Base-by-base conservation (phyloP, 73 alveolate genomes). In the Symbiodinium natans region DNA sequence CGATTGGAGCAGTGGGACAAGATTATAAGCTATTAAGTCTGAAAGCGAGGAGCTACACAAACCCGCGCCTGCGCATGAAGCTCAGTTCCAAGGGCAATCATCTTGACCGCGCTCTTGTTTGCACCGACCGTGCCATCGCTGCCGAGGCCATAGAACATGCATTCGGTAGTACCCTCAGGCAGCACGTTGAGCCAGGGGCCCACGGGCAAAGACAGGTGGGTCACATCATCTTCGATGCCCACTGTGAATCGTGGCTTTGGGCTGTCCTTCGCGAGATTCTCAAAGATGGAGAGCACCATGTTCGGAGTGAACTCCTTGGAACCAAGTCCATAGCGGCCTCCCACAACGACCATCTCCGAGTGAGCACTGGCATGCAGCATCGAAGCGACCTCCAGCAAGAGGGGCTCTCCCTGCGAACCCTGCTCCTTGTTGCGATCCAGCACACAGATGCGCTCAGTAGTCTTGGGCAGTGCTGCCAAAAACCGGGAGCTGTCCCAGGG, bases 41-140 rank as follows among this genome's bases (percentile, higher is more conserved):
- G n/a, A n/a, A n/a, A n/a, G n/a, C n/a, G n/a, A n/a, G n/a, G n/a
- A n/a, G n/a, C n/a, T n/a, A n/a, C n/a, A n/a, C n/a, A n/a, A n/a
- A n/a, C n/a, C n/a, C n/a, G n/a, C n/a, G n/a, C 98, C 93, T 93
- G 99, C 17, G 93, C 99, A 33, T 93, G 74, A n/a, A 93, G 99
- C 89, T 93, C 93, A 6, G 99, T 93, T 46, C 86, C 84, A 73
- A 41, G 8, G 19, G 93, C 99, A 71, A 93, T 93, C 93, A 93
- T 80, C 99, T 93, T 93, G 77, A 93, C 92, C 8, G 99, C 99
- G 75, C 83, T 82, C 99, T 93, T 93, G 93, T 93, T 93, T 36
- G 99, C 99, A 33, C 99, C 99, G 38, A 93, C 99, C 15, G 99
- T 93, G 54, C 99, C 99, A 19, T 93, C 99, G 34, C 98, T 92